Evolutionary conservation across 768 basidiomycete species (phyloP).

Genomic region (Lactarius pseudohatsudake): DNA sequence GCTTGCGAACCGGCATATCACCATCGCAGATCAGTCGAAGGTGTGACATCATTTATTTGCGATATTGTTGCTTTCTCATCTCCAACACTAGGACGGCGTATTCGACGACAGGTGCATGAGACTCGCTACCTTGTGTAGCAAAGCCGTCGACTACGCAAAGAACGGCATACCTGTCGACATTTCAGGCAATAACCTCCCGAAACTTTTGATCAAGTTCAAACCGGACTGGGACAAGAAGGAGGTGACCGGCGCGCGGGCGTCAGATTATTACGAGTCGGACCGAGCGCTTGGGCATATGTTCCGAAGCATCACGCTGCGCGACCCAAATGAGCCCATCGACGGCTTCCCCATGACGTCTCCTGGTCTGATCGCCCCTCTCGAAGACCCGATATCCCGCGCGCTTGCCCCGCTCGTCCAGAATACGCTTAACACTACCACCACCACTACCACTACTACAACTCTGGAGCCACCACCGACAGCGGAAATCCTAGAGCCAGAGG

Average conservation of each 20-base stretch:
- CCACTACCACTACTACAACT: too few relatives aligned
- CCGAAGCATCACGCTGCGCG: constrained; percentile 54
- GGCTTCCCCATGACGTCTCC: not conserved
- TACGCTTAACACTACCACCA: not conserved
- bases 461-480: too few relatives aligned
- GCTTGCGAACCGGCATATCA: constrained; percentile 63
- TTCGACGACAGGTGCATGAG: constrained; percentile 53
- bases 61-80: not conserved
- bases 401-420: constrained; percentile 10
- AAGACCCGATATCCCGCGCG: constrained; percentile 16
- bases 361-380: not conserved
- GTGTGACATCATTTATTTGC: constrained; percentile 36
- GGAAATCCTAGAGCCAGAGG: not conserved
- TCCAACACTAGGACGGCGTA: constrained; percentile 52
- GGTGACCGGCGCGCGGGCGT: constrained; percentile 44
- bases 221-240: constrained; percentile 72
- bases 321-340: constrained; percentile 35
- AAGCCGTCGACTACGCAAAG: constrained; percentile 83
- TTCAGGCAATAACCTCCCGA: constrained; percentile 45
- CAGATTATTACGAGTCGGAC: constrained; percentile 69
- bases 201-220: constrained; percentile 60
- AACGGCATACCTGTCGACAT: constrained; percentile 67
- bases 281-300: constrained; percentile 73
- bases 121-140: constrained; percentile 59
- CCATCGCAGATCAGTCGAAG: constrained; percentile 76